A percentile compares a stretch with the other conserved stretches of the same genome.
These are phyloP conservation scores for Suhomyces anneliseae DNA, from an alignment of 1,139 yeast genomes.

Conservation along the genomic window DNA sequence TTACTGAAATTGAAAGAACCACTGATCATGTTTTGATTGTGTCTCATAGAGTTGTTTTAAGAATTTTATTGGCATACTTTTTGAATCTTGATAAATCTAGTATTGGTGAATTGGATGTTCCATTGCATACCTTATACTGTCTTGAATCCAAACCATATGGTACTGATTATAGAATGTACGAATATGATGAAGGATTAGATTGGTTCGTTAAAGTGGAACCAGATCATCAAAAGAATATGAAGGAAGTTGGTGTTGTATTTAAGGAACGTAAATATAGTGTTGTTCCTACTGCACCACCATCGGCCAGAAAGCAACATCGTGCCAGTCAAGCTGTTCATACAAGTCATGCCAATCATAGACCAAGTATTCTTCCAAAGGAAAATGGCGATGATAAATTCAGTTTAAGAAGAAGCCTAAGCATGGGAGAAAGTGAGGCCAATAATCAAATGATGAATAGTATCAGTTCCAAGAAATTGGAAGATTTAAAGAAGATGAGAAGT, in stretches of 20 bases:
- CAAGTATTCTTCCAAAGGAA: background rate
- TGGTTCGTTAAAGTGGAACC: constrained; percentile 78
- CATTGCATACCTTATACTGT: constrained; percentile 85
- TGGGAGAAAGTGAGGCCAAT: constrained; percentile 13
- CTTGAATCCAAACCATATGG: constrained; percentile 95
- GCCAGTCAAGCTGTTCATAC: background rate
- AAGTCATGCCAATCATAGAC: background rate
- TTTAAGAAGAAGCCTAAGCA: constrained; percentile 18
- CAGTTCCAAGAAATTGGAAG: constrained; percentile 22
- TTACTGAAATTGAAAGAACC: constrained; percentile 89
- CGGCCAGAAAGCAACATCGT: constrained; percentile 12
- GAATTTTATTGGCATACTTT: constrained; percentile 85
- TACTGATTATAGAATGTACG: constrained; percentile 86
- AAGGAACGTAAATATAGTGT: constrained; percentile 69
- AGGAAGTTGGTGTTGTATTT: constrained; percentile 66
- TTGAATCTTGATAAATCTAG: constrained; percentile 80
- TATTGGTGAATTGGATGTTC: constrained; percentile 89
- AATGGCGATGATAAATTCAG: constrained; percentile 11
- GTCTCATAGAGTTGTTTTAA: constrained; percentile 87
- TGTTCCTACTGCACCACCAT: constrained; percentile 71
- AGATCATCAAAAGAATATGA: constrained; percentile 57
- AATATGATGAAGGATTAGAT: constrained; percentile 75
- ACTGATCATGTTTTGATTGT: constrained; percentile 82
- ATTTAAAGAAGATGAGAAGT: constrained; percentile 22
- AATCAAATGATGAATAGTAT: constrained; percentile 10